Conservation (phyloP, 176 grass and related monocot genomes). For the Pharus latifolius region DNA sequence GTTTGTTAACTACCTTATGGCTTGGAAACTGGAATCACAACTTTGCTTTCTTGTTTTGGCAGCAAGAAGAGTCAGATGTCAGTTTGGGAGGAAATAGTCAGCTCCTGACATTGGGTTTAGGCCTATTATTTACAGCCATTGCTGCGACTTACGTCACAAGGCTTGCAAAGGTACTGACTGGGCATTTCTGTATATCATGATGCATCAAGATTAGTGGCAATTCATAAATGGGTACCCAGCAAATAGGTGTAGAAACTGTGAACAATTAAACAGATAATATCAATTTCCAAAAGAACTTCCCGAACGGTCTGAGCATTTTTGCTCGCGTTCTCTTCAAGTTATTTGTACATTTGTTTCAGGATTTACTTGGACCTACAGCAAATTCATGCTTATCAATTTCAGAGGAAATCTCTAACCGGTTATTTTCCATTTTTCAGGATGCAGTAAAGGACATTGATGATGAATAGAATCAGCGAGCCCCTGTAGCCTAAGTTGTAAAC, state of each 20-base stretch:
- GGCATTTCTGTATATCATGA: not conserved
- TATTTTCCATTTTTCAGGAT: conserved; percentile 47
- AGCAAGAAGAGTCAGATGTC: conserved; percentile 97
- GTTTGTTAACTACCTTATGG: not conserved
- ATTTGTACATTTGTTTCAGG: not conserved
- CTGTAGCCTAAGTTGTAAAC: not conserved
- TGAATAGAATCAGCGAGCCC: not conserved
- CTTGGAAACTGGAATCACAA: not conserved
- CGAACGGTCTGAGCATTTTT: not conserved
- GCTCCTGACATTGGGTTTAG: conserved; percentile 64
- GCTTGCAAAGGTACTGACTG: conserved; percentile 67
- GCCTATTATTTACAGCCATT: conserved; percentile 70
- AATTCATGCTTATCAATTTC: not conserved
- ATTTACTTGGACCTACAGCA: not conserved
- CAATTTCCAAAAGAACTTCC: no score
- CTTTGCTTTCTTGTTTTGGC: conserved; percentile 8
- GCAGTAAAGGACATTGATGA: conserved; percentile 96
- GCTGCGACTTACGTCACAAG: conserved; percentile 89
- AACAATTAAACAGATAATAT: no score
- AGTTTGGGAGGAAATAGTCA: conserved; percentile 74
- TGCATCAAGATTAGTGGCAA: not conserved
- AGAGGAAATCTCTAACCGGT: not conserved
- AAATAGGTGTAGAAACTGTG: no score
- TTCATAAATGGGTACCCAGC: not conserved
- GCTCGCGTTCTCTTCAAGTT: not conserved